Conservation (phyloP, 495 filamentous ascomycete genomes). For the Lasiosphaeriaceae sp. region DNA sequence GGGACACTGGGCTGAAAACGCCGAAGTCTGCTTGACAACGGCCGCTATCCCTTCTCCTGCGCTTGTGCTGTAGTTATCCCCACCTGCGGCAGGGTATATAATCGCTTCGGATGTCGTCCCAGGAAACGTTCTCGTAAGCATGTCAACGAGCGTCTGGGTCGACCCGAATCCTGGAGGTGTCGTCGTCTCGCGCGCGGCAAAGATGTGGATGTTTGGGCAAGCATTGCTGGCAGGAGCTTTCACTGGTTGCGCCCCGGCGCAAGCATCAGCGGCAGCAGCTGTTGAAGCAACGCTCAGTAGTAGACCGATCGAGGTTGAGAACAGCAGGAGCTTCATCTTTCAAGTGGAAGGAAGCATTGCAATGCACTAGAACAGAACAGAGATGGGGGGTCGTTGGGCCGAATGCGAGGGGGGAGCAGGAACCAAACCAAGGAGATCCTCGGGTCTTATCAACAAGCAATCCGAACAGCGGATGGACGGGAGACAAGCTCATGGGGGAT, state of each 20-base stretch:
- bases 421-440: too few species aligned
- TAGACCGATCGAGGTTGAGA: too few species aligned
- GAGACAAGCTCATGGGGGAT: too few species aligned
- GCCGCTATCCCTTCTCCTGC: conserved; percentile 46
- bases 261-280: neutral
- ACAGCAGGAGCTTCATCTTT: too few species aligned
- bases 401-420: too few species aligned
- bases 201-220: conserved; percentile 52
- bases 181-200: conserved; percentile 61
- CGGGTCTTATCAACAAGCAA: too few species aligned
- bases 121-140: conserved; percentile 42
- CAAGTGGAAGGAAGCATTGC: too few species aligned
- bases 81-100: conserved; percentile 56
- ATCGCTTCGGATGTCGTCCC: conserved; percentile 54
- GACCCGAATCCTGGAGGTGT: conserved; percentile 52
- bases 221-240: neutral
- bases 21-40: conserved; percentile 49
- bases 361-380: too few species aligned
- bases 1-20: conserved; percentile 49
- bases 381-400: too few species aligned
- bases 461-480: too few species aligned
- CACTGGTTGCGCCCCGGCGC: neutral
- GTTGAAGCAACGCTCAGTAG: too few species aligned
- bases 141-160: conserved; percentile 47
- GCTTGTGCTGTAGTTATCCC: conserved; percentile 45